Conservation (phyloP, 1,284 basidiomycete species). For the Cutaneotrichosporon arboriforme region DNA sequence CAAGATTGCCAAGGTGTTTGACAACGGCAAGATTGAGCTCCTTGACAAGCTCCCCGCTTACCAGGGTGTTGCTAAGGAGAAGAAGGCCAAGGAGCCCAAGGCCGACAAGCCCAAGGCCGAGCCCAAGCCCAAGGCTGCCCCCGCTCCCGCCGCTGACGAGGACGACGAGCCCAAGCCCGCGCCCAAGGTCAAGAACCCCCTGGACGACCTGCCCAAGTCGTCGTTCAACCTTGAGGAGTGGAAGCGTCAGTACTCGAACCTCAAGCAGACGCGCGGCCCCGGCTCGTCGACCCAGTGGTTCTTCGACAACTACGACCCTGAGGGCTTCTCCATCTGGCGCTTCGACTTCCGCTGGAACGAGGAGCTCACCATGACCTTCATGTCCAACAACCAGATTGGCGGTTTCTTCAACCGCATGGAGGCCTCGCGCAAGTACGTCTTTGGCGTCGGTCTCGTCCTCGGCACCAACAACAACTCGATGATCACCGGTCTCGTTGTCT, state of each 20-base stretch:
- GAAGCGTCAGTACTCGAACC: constrained; percentile 97
- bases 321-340: constrained; percentile 82
- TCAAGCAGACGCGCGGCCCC: constrained; percentile 76
- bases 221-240: constrained; percentile 93
- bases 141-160: constrained; percentile 60
- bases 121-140: constrained; percentile 52
- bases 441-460: constrained; percentile 86
- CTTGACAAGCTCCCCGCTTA: constrained; percentile 67
- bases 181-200: constrained; percentile 86
- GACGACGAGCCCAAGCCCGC: constrained; percentile 58
- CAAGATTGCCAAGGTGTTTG: constrained; percentile 61
- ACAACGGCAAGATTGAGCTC: constrained; percentile 55
- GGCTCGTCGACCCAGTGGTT: constrained; percentile 69
- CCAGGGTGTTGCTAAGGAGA: constrained; percentile 67
- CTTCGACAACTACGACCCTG: constrained; percentile 84
- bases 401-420: constrained; percentile 96
- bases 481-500: constrained; percentile 74
- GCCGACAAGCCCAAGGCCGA: constrained; percentile 55
- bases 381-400: constrained; percentile 74
- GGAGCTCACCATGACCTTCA: constrained; percentile 87
- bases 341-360: constrained; percentile 93
- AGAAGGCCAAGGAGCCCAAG: constrained; percentile 54
- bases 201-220: constrained; percentile 86
- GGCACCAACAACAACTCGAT: constrained; percentile 70
- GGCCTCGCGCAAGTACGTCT: constrained; percentile 89